phyloP scores from a whole-genome alignment of 2,329 filamentous ascomycete genomes.

The Tolypocladium ovalisporum region DNA sequence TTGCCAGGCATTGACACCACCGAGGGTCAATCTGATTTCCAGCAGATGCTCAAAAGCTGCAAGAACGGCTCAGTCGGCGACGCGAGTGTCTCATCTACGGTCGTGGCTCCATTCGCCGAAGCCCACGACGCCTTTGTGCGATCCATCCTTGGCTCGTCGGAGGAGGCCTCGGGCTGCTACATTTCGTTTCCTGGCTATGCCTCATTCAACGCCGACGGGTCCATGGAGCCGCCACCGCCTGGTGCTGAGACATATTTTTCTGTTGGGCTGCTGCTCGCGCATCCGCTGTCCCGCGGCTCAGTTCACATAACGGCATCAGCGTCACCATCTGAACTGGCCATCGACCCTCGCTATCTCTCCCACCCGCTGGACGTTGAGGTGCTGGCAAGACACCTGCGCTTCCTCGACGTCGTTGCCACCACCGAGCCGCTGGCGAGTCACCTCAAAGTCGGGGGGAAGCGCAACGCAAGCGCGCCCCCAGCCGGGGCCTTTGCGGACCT shows the following conservation, averaged over 20 bases:
- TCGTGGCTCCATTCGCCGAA: background rate
- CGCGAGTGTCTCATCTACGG: background rate
- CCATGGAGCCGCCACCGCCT: background rate
- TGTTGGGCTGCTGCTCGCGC: background rate
- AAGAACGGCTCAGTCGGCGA: background rate
- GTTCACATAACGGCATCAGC: background rate
- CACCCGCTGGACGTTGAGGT: background rate
- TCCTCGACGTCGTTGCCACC: background rate
- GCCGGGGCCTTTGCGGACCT: background rate
- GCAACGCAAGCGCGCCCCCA: background rate
- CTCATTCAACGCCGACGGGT: background rate
- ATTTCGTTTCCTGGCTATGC: background rate
- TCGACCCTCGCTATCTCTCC: background rate
- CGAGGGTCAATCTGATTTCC: background rate
- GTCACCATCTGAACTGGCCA: background rate
- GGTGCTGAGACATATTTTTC: background rate
- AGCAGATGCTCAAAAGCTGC: background rate
- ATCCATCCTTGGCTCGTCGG: background rate
- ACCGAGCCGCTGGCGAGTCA: background rate
- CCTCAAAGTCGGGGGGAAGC: background rate
- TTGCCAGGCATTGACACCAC: background rate
- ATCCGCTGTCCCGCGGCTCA: background rate
- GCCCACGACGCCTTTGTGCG: background rate
- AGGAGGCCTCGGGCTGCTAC: background rate
- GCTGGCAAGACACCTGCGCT: background rate